Conservation (phyloP, 2,329 filamentous ascomycete species). For the Calonectria pseudoreteaudii region DNA sequence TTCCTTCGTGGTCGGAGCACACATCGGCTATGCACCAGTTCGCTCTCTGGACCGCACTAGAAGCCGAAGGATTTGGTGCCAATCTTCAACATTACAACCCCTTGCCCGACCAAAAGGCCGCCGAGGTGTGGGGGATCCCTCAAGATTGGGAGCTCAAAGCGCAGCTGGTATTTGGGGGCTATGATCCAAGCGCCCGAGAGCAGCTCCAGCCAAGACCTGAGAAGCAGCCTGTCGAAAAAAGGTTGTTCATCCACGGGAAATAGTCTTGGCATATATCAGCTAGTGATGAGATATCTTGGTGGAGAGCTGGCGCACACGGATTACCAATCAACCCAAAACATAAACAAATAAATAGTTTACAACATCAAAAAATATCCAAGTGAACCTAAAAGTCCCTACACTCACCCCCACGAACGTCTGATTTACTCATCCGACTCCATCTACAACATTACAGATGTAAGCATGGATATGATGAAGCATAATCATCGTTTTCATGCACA, state of each 20-base stretch:
- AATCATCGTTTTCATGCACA: too few species aligned
- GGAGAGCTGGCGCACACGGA: background rate
- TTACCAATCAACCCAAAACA: background rate
- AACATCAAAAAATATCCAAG: too few species aligned
- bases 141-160: conserved; percentile 67
- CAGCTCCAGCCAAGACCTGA: background rate
- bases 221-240: background rate
- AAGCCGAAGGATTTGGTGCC: conserved; percentile 72
- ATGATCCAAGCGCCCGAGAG: background rate
- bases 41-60: conserved; percentile 72
- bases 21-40: conserved; percentile 76
- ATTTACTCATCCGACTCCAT: too few species aligned
- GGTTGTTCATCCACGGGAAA: background rate
- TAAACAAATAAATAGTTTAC: background rate
- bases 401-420: too few species aligned
- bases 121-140: conserved; percentile 66
- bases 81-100: conserved; percentile 80
- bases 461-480: too few species aligned
- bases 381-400: too few species aligned
- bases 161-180: conserved; percentile 71
- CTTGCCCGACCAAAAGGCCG: conserved; percentile 68
- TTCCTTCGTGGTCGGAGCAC: conserved; percentile 72
- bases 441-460: too few species aligned
- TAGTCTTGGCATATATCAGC: background rate
- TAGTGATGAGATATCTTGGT: background rate